phyloP scores from a whole-genome alignment of 228 moss, liverwort and hornwort genomes.

The Sphagnum fallax region DNA sequence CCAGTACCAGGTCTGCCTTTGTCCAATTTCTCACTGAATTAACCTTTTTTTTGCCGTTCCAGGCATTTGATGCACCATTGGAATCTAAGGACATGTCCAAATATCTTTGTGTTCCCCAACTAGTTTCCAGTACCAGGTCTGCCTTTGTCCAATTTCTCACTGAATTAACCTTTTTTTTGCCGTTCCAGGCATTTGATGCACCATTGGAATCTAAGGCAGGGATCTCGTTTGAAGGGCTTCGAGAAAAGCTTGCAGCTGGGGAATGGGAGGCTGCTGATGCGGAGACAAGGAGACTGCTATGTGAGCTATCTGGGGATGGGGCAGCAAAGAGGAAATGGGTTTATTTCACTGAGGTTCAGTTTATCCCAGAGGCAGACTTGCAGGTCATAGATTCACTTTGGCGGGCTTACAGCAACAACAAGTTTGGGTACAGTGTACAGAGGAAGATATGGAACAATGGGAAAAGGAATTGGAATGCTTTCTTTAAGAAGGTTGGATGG shows the following conservation, averaged over 20 bases:
- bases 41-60: not conserved
- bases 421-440: constrained; percentile 93
- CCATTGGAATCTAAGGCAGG: constrained; percentile 50
- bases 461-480: constrained; percentile 58
- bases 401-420: constrained; percentile 75
- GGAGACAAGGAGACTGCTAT: constrained; percentile 76
- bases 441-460: constrained; percentile 62
- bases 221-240: constrained; percentile 50
- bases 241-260: constrained; percentile 70
- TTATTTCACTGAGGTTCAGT: constrained; percentile 88
- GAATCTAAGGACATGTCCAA: constrained; percentile 23
- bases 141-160: no score
- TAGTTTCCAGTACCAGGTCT: no score
- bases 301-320: constrained; percentile 68
- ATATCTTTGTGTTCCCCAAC: no score
- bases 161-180: no score
- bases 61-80: constrained; percentile 45
- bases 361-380: constrained; percentile 61
- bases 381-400: constrained; percentile 67
- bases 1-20: no score
- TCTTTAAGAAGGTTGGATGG: constrained; percentile 84
- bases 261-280: constrained; percentile 98
- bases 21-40: no score
- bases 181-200: constrained; percentile 33
- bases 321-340: constrained; percentile 93